phyloP scores from a whole-genome alignment of 2,329 filamentous ascomycete species.

The Nigrospora sphaerica region DNA sequence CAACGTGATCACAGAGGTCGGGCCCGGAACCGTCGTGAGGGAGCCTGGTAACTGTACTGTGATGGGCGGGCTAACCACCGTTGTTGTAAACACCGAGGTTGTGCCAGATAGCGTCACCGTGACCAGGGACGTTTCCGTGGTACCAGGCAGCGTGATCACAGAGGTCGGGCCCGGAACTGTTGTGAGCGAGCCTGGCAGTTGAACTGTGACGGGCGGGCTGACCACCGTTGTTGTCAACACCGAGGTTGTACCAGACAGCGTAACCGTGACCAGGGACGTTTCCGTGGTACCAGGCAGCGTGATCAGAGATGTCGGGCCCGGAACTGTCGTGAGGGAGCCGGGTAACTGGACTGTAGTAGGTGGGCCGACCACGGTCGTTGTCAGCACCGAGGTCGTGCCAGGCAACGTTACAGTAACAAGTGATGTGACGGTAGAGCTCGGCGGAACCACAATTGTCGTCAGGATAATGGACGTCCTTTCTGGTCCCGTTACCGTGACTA shows the following conservation, averaged over 20 bases:
- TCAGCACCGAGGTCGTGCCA: not conserved
- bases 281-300: not conserved
- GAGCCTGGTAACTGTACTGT: conserved; percentile 5
- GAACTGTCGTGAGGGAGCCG: not conserved
- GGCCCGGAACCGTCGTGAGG: not conserved
- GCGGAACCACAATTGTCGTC: not conserved
- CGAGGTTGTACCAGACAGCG: not conserved
- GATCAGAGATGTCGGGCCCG: not conserved
- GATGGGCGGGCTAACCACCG: no score
- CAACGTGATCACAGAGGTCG: not conserved
- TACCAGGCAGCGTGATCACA: not conserved
- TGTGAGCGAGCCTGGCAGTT: not conserved
- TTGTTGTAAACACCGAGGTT: not conserved
- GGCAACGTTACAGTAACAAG: conserved; percentile 11
- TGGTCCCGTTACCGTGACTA: conserved; percentile 10
- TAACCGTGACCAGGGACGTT: conserved; percentile 12
- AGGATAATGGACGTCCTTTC: not conserved
- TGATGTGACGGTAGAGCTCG: conserved; percentile 3
- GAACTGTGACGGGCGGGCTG: no score
- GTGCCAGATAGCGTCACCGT: conserved; percentile 8
- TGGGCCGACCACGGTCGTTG: not conserved
- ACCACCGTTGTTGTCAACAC: not conserved
- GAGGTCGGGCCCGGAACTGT: not conserved
- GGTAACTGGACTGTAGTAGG: not conserved
- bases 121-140: conserved; percentile 6